Conservation (phyloP, 192 early-diverging fungal species). For the Oehlia diaphana region DNA sequence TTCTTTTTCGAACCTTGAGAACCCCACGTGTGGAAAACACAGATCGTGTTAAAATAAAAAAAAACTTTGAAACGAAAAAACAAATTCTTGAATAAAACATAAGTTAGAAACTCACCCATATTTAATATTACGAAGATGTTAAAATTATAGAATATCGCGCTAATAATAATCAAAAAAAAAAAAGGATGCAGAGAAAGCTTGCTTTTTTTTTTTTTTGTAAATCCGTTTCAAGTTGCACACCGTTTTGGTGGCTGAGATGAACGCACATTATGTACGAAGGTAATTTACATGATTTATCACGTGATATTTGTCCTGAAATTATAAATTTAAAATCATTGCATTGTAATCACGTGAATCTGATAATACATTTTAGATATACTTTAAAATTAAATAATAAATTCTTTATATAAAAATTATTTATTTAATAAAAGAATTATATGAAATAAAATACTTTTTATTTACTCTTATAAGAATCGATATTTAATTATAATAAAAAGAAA, state of each 20-base stretch:
- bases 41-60: constrained; percentile 1
- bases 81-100: background rate
- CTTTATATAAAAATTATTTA: too few relatives aligned
- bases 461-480: too few relatives aligned
- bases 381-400: too few relatives aligned
- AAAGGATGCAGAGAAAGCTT: background rate
- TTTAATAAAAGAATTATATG: too few relatives aligned
- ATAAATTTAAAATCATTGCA: too few relatives aligned
- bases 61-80: background rate
- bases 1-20: constrained; percentile 66
- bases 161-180: background rate
- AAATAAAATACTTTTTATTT: too few relatives aligned
- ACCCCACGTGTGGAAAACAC: background rate
- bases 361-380: too few relatives aligned
- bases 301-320: too few relatives aligned
- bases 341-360: too few relatives aligned
- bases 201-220: background rate
- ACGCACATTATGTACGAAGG: too few relatives aligned
- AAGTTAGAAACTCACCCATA: background rate
- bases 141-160: background rate
- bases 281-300: too few relatives aligned
- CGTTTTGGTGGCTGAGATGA: background rate
- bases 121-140: background rate
- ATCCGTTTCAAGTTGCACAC: background rate
- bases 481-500: too few relatives aligned